A percentile compares a stretch with the other conserved stretches of the same genome.
These are phyloP conservation scores for Candida ulmi DNA, from an alignment of 805 yeast species.

Conservation along the genomic window DNA sequence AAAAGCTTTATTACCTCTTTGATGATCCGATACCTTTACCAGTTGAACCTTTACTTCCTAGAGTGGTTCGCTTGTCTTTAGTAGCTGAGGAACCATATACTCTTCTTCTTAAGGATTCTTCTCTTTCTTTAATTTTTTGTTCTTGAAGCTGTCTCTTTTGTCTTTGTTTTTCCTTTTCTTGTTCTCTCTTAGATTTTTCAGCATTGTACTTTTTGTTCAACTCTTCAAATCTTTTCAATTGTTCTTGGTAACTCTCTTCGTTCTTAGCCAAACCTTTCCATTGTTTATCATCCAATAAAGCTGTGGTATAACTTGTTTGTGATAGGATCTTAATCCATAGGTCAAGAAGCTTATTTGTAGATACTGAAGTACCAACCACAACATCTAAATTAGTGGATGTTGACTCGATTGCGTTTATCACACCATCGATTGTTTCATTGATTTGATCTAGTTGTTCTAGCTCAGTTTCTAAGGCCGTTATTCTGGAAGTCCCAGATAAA, in stretches of 20 bases:
- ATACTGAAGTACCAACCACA: slow-evolving; percentile 32
- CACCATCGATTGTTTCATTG: slow-evolving; percentile 15
- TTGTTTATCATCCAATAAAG: slow-evolving; percentile 36
- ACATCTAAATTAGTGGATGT: slow-evolving; percentile 14
- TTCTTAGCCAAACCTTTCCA: slow-evolving; percentile 31
- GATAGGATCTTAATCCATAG: slow-evolving; percentile 59
- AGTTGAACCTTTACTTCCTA: too few species aligned
- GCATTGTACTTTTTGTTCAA: slow-evolving; percentile 20
- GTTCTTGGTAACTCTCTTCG: slow-evolving; percentile 19
- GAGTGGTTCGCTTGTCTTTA: not conserved
- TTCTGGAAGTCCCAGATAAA: slow-evolving; percentile 13
- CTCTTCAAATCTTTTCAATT: slow-evolving; percentile 23
- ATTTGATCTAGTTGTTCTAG: slow-evolving; percentile 16
- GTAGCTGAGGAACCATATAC: slow-evolving; percentile 24
- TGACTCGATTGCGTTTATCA: slow-evolving; percentile 16
- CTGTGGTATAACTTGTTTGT: slow-evolving; percentile 51
- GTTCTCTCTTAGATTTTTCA: slow-evolving; percentile 20
- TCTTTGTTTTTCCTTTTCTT: slow-evolving; percentile 17
- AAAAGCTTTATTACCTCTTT: too few species aligned
- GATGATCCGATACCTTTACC: too few species aligned
- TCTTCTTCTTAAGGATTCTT: slow-evolving; percentile 22
- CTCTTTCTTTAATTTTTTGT: slow-evolving; percentile 18
- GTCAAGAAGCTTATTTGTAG: slow-evolving; percentile 45
- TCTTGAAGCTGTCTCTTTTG: slow-evolving; percentile 15
- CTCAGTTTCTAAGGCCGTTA: slow-evolving; percentile 19